Conservation (phyloP, 345 rosid species). For the Theobroma cacao region DNA sequence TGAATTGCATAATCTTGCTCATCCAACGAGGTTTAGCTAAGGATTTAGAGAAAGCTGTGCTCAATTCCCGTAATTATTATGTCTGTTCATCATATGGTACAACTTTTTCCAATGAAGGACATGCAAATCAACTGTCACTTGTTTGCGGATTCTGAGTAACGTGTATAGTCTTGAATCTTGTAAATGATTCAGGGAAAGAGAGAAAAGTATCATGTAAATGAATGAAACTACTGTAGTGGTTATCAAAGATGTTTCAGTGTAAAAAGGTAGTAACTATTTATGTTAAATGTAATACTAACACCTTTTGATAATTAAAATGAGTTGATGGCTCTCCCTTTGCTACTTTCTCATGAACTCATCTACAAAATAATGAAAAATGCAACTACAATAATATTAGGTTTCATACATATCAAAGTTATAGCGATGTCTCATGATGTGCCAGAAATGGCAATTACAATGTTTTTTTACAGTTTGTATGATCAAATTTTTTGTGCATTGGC, state of each 20-base stretch:
- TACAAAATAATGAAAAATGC: not conserved
- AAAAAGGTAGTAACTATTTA: not conserved
- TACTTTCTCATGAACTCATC: not conserved
- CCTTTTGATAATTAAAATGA: not conserved
- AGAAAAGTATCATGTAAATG: not conserved
- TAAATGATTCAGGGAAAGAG: not conserved
- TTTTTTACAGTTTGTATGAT: not conserved
- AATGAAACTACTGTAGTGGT: not conserved
- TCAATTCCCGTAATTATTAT: conserved; percentile 11
- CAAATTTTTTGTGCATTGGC: too few relatives aligned
- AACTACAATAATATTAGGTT: not conserved
- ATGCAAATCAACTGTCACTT: not conserved
- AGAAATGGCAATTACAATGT: too few relatives aligned
- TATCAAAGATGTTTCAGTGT: not conserved
- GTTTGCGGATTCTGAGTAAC: not conserved
- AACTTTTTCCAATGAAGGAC: not conserved
- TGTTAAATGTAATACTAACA: not conserved
- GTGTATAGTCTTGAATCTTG: not conserved
- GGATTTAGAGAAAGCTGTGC: conserved; percentile 12
- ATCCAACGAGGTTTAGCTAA: not conserved
- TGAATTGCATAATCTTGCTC: not conserved
- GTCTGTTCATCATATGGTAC: not conserved
- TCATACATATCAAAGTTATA: too few relatives aligned
- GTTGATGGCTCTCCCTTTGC: not conserved
- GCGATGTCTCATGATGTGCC: too few relatives aligned